Base-by-base conservation (phyloP, 1,284 basidiomycete genomes). In the Rhizoctonia solani region DNA sequence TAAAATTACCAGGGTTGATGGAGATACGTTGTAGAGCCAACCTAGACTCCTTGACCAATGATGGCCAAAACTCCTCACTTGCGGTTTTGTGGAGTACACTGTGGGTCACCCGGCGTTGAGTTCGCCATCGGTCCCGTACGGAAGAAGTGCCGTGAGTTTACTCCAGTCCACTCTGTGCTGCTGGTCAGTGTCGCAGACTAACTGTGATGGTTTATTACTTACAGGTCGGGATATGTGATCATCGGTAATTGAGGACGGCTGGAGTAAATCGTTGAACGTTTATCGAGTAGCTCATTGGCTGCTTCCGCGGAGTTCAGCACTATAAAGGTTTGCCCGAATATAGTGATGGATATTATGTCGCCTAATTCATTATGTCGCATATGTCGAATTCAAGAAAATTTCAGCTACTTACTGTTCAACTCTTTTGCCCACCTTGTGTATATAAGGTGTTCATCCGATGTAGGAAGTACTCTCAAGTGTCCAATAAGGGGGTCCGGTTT, bases 271-370 rank as follows among this genome's bases (percentile, higher is more conserved):
- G 44, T 27, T 3, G 59, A 68, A 16, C 69, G 67, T 37, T 54
- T 70, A n/a, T 55, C 54, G 19, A 69, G 23, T 3, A 69, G 30
- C 6, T 70, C 66, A 23, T 4, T 25, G 23, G 37, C 37, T 13
- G 54, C 27, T 8, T 69, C 32, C 19, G 29, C n/a, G 19, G 66
- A 67, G 53, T 71, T 71, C 9, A 71, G 29, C 1, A 71, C 27
- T n/a, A 71, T 52, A 23, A 71, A 47, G 23, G 59, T 46, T 27
- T 67, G 53, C 2, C 69, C 69, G 19, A 68, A 32, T 3, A 70
- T 29, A 16, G 54, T 59, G 4, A 71, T 16, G 21, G 50, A 69
- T 8, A 63, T 56, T 11, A 71, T 47, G 23, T 68, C 66, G 9
- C 56, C 69, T 69, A 39, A 16, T 8, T 16, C 37, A 16, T 8